Base-by-base conservation (phyloP, 768 basidiomycete species). In the Hebeloma cylindrosporum region DNA sequence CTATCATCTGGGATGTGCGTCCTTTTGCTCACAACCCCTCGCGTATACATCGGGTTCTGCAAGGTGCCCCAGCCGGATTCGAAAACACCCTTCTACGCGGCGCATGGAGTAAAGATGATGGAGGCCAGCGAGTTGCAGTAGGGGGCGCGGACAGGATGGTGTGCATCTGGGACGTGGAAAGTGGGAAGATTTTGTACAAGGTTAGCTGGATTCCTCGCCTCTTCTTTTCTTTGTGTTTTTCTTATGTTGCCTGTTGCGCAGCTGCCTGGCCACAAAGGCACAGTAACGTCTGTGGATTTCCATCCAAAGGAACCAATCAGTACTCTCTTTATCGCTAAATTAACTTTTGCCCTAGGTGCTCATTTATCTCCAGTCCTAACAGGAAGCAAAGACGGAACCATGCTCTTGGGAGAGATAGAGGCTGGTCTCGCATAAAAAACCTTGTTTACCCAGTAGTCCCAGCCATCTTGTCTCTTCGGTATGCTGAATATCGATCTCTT, bases 221-320 rank as follows among this genome's bases (percentile, higher is more conserved):
- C 13, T 4, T 27, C 13, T 0, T 29, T 30, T 11, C 17, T 14
- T 29, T 20, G 33, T 31, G 13, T 29, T 25, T 25, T 14, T 26
- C 17, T 40, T 31, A 11, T 42, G 28, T 43, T 7, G 35, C 0
- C 31, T 23, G 25, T 14, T 48, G 7, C 28, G 3, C 20, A 90
- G 89, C 77, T 97, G 45, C 92, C 95, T 28, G 95, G 95, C 10
- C 95, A 99, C 65, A 96, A 92, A 64, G 94, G 95, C 8, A 94
- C 94, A 0, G 93, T 98, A 10, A 93, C 92, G 1, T 73, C 85
- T n/a, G 91, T 93, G 0, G 96, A 95, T 56, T 96, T 95, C 73
- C 93, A 95, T 63, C 93, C 95, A 7, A 91, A 85, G 59, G 93
- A 96, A 57, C 94, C 93, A 8, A 93, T 96, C 63, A 80, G 93